These are phyloP conservation scores for Xylaria sp. DNA, from an alignment of 2,329 filamentous ascomycete genomes.

Conservation along the genomic window DNA sequence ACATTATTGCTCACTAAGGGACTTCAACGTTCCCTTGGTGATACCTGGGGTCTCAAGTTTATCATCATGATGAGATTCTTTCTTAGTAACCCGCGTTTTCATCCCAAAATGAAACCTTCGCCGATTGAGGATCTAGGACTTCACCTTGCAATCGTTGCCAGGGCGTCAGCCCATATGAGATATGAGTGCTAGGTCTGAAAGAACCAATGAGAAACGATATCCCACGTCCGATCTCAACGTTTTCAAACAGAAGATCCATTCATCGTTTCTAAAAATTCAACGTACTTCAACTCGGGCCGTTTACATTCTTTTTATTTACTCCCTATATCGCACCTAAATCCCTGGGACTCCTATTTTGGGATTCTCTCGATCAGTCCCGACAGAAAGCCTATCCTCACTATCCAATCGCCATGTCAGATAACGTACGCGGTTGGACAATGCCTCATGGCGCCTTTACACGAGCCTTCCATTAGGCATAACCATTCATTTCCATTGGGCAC, in stretches of 20 bases:
- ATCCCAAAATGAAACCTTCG: conserved; percentile 8
- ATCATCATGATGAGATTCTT: conserved; percentile 10
- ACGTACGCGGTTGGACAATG: not conserved
- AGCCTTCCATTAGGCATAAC: not conserved
- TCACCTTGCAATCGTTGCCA: conserved; percentile 9
- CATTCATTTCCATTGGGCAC: not conserved
- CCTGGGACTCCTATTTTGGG: conserved; percentile 15
- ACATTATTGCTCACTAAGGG: conserved; percentile 2
- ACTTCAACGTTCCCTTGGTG: not conserved
- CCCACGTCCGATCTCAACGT: conserved; percentile 1
- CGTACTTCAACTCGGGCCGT: not conserved
- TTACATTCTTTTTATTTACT: not conserved
- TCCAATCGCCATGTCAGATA: not conserved
- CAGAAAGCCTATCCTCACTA: not conserved
- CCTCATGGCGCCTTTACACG: not conserved
- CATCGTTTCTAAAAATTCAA: conserved; percentile 8
- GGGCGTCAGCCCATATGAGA: conserved; percentile 14
- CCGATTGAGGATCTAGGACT: conserved; percentile 30
- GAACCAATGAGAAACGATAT: conserved; percentile 24
- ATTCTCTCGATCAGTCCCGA: not conserved
- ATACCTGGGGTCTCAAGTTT: not conserved
- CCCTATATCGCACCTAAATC: not conserved
- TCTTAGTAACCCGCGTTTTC: not conserved
- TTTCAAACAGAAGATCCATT: conserved; percentile 22
- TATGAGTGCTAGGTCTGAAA: not conserved